Evolutionary conservation across 495 filamentous ascomycete genomes (phyloP).

Genomic region (Penicillium canariense): DNA sequence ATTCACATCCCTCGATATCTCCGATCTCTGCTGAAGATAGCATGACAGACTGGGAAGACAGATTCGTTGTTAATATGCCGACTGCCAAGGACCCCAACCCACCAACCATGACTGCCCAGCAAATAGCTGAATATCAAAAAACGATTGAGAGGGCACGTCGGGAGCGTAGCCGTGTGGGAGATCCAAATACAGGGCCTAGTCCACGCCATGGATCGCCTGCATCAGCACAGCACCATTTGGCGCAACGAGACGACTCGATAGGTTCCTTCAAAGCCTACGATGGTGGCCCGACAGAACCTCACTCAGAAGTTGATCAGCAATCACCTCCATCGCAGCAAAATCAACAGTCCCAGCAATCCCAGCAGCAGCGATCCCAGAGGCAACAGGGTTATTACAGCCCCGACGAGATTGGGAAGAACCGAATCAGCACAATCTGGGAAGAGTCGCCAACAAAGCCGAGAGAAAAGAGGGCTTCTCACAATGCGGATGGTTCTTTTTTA

Average conservation of each 20-base stretch:
- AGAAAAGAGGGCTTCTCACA: constrained; percentile 20
- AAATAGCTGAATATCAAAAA: constrained; percentile 43
- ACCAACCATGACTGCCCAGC: constrained; percentile 36
- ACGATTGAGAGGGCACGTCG: constrained; percentile 36
- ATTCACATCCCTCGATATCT: constrained; percentile 34
- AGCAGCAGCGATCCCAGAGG: constrained; percentile 2
- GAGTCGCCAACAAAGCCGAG: constrained; percentile 30
- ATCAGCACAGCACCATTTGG: constrained; percentile 4
- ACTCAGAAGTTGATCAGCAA: constrained; percentile 11
- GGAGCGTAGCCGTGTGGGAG: constrained; percentile 27
- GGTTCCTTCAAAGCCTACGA: constrained; percentile 24
- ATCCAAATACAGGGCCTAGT: constrained; percentile 35
- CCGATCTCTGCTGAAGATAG: constrained; percentile 34
- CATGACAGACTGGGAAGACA: constrained; percentile 42
- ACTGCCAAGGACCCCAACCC: constrained; percentile 46
- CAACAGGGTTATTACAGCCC: constrained; percentile 38
- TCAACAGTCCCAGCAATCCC: background rate
- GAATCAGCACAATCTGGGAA: constrained; percentile 42
- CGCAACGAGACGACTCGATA: constrained; percentile 9
- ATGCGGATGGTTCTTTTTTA: constrained; percentile 47
- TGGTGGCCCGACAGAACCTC: constrained; percentile 9
- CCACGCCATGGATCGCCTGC: constrained; percentile 33
- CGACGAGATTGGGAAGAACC: constrained; percentile 43
- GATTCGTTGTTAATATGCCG: constrained; percentile 49
- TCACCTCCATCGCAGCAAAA: background rate